Base-by-base conservation (phyloP, 805 yeast genomes). In the Groenewaldozyma tartarivorans region DNA sequence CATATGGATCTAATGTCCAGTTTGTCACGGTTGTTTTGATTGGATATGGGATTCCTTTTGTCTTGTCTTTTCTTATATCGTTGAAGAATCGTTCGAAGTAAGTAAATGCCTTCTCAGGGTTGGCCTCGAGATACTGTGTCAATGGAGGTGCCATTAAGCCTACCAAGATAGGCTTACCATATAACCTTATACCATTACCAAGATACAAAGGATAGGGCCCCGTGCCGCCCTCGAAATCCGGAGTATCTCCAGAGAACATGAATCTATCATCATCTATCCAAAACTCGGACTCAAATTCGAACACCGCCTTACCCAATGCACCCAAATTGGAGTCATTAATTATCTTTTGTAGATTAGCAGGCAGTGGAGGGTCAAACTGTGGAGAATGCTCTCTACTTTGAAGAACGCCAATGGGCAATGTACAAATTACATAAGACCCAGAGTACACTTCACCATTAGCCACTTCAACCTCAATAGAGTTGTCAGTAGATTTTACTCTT, bases 331-430 rank as follows among this genome's bases (percentile, higher is more conserved):
- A 67, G 7, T 64, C 60, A 1, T 60, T 50, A 11, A 83, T 61
- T 0, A 81, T 62, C 1, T 61, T 60, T 11, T 17, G 26, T n/a
- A 54, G 38, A 2, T 36, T 43, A 4, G 20, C n/a, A 0, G 85
- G 83, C 11, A 82, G 57, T 4, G 62, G 57, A 0, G 87, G 86
- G 0, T 44, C 49, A 68, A 84, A 81, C 26, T 55, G 56, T 21
- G 81, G 72, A 15, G 69, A 69, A 4, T 0, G 62, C 57, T 20
- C 30, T 3, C 74, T 51, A 20, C 20, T 30, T 42, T 72, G 73
- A 29, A 86, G 61, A 3, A 81, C 69, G 27, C 88, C 81, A 46
- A 81, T 81, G 0, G 96, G 95, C 4, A 83, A 75, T 0, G 95
- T 77, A 4, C 84, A 81, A 11, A 87, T 67, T 21, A 75, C 63